Percentiles rank a stretch among this genome's conserved stretches.
Conservation (phyloP, 2,329 filamentous ascomycete genomes). For the Penicillium sp. region DNA sequence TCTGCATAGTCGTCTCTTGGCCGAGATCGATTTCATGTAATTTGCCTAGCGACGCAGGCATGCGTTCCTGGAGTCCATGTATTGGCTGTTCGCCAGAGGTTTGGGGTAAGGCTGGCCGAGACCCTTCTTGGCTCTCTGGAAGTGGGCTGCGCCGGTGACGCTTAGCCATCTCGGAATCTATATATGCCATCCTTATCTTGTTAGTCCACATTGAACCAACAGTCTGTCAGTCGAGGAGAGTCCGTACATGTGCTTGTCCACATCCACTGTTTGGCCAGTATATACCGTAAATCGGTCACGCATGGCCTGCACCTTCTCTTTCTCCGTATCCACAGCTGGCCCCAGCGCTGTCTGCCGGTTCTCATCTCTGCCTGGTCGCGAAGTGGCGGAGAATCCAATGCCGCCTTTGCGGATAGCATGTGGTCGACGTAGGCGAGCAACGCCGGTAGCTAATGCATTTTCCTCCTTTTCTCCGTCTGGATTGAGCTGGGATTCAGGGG, state of each 20-base stretch:
- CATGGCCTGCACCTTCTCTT: slow-evolving; percentile 41
- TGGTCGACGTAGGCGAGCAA: slow-evolving; percentile 41
- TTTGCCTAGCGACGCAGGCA: slow-evolving; percentile 55
- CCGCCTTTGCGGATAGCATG: slow-evolving; percentile 42
- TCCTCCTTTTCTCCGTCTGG: slow-evolving; percentile 18
- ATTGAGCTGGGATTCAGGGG: slow-evolving; percentile 13
- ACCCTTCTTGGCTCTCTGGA: slow-evolving; percentile 13
- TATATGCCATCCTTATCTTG: slow-evolving; percentile 63
- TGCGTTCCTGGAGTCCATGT: slow-evolving; percentile 36
- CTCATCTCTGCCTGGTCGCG: slow-evolving; percentile 23
- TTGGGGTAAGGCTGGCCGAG: slow-evolving; percentile 10
- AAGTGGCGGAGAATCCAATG: slow-evolving; percentile 45
- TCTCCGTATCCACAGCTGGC: slow-evolving; percentile 33
- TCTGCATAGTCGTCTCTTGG: slow-evolving; percentile 43
- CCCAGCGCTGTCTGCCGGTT: slow-evolving; percentile 27
- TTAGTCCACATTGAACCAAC: slow-evolving; percentile 47
- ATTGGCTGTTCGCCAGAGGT: slow-evolving; percentile 15
- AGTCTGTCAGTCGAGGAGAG: slow-evolving; percentile 2
- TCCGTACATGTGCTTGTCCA: slow-evolving; percentile 64
- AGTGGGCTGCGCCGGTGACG: slow-evolving; percentile 33
- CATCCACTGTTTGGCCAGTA: slow-evolving; percentile 57
- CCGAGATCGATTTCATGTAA: slow-evolving; percentile 58
- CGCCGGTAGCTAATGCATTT: slow-evolving; percentile 30
- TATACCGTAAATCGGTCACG: slow-evolving; percentile 57
- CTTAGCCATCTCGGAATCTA: slow-evolving; percentile 65